Base-by-base conservation (phyloP, 768 basidiomycete species). In the Mycena filopes region DNA sequence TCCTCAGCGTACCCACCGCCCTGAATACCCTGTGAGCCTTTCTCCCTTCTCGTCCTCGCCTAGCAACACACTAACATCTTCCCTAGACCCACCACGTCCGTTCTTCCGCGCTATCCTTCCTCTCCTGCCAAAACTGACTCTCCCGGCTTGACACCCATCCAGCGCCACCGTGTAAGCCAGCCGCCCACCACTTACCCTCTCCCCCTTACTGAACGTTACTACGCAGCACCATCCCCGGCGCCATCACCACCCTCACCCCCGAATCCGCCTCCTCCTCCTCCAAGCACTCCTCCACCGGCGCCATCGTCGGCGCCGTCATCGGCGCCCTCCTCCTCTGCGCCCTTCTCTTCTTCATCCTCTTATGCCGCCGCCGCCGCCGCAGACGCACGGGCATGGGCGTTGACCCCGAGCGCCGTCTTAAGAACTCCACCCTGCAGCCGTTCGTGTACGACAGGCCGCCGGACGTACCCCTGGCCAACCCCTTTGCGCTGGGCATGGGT, bases 291-390 rank as follows among this genome's bases (percentile, higher is more conserved):
- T 60, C 67, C 28, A 60, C 70, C 47, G 78, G 75, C 13, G 67
- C 67, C 13, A 76, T 81, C 28, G 70, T 74, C 10, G 80, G 79
- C n/a, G 73, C 67, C 25, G 67, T 77, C 16, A 28, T 79, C 42
- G 77, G 75, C 23, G 55, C 25, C 2, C 48, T 79, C 2, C 48
- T 79, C 31, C 49, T 71, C 31, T 61, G 73, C 25, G 40, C 66
- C 8, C 53, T 66, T 9, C 57, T 74, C 48, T 28, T 28, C 0
- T 38, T 65, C 28, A 15, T 65, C 41, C 15, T 45, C 10, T 54
- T 72, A 36, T 55, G 76, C 21, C 51, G 75, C 29, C 74, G 62
- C 49, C 68, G 73, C 21, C 74, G 74, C 23, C 64, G 67, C 26
- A 63, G 45, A 25, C n/a, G n/a, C n/a, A n/a, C n/a, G n/a, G n/a